These are phyloP conservation scores for Hypoxylon crocopeplum DNA, from an alignment of 495 filamentous ascomycete genomes.

Conservation along the genomic window DNA sequence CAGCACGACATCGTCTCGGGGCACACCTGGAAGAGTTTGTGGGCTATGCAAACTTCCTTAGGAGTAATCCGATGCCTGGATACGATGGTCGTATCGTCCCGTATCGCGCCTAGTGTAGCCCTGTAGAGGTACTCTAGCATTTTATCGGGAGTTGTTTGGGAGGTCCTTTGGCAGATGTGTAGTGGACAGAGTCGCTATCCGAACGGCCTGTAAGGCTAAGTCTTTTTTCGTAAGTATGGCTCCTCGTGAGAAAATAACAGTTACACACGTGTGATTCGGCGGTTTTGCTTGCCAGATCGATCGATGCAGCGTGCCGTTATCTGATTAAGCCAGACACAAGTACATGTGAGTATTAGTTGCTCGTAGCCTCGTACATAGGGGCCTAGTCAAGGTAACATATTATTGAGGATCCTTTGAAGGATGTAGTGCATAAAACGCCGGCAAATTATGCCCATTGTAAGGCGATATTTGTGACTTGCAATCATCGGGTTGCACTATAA, in stretches of 20 bases:
- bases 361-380: conserved; percentile 1
- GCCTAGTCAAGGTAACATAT: conserved; percentile 1
- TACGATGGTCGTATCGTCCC: too few species aligned
- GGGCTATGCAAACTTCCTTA: too few species aligned
- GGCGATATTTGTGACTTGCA: too few species aligned
- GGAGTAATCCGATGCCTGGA: too few species aligned
- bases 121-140: too few species aligned
- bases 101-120: too few species aligned
- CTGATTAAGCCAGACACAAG: conserved; percentile 14
- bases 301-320: conserved; percentile 29
- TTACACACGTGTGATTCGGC: conserved; percentile 13
- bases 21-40: too few species aligned
- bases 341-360: conserved; percentile 11
- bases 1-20: too few species aligned
- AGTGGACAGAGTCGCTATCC: too few species aligned
- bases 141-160: conserved; percentile 4
- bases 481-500: too few species aligned
- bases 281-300: conserved; percentile 30
- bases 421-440: background rate
- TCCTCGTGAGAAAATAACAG: conserved; percentile 7
- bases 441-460: too few species aligned
- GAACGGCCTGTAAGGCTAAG: conserved; percentile 1
- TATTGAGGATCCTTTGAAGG: background rate
- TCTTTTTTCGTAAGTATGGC: background rate
- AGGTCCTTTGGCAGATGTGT: too few species aligned